These are phyloP conservation scores for Elsinoe perseae DNA, from an alignment of 2,329 filamentous ascomycete species.

Conservation along the genomic window DNA sequence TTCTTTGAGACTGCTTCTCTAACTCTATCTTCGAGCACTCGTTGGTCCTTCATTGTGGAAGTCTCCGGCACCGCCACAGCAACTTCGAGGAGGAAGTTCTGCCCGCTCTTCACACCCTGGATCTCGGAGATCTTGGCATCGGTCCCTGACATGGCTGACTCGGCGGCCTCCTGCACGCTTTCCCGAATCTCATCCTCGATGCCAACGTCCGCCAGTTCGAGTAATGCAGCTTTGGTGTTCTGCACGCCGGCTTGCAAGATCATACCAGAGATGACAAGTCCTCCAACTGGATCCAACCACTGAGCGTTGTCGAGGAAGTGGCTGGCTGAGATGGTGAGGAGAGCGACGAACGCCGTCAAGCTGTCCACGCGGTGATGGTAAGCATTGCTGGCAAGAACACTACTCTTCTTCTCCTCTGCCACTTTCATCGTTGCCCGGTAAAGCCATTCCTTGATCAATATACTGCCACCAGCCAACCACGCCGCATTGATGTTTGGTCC, in stretches of 20 bases:
- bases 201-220: slow-evolving; percentile 84
- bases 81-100: slow-evolving; percentile 90
- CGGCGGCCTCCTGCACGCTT: slow-evolving; percentile 59
- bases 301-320: slow-evolving; percentile 77
- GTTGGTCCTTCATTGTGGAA: slow-evolving; percentile 67
- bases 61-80: slow-evolving; percentile 70
- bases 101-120: slow-evolving; percentile 87
- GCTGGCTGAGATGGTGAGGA: slow-evolving; percentile 80
- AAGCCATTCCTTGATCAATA: slow-evolving; percentile 91
- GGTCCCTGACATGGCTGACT: slow-evolving; percentile 47
- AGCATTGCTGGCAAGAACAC: slow-evolving; percentile 90
- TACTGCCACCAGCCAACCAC: slow-evolving; percentile 86
- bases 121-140: slow-evolving; percentile 47
- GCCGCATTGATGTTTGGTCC: slow-evolving; percentile 86
- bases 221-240: slow-evolving; percentile 73
- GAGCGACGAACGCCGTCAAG: slow-evolving; percentile 85
- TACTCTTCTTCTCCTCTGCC: slow-evolving; percentile 86
- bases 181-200: slow-evolving; percentile 77
- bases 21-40: slow-evolving; percentile 64
- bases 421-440: slow-evolving; percentile 98
- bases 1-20: slow-evolving; percentile 65
- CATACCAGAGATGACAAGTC: slow-evolving; percentile 84
- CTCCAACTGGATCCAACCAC: slow-evolving; percentile 92
- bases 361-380: slow-evolving; percentile 95
- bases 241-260: slow-evolving; percentile 83